These are phyloP conservation scores for Gaultheria prostrata DNA, from an alignment of 148 eudicot species.

Conservation along the genomic window DNA sequence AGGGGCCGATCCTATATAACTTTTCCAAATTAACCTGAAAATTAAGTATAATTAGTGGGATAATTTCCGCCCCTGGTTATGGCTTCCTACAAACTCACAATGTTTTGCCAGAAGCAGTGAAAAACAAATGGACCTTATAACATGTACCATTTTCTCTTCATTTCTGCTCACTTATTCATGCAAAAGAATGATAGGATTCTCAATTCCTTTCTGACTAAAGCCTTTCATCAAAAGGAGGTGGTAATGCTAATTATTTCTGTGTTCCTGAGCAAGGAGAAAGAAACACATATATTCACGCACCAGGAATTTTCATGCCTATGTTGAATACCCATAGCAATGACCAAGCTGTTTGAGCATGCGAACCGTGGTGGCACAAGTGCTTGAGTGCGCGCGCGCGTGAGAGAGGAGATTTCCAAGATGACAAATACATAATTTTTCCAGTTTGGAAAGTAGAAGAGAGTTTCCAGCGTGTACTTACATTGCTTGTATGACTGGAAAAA, in stretches of 20 bases:
- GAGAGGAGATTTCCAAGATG: not conserved
- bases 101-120: not conserved
- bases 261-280: not conserved
- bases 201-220: not conserved
- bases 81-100: not conserved
- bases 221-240: not conserved
- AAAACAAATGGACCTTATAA: constrained; percentile 1
- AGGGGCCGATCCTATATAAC: too few relatives aligned
- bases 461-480: constrained; percentile 20
- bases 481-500: constrained; percentile 24
- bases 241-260: not conserved
- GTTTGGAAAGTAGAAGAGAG: not conserved
- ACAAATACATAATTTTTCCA: not conserved
- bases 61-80: too few relatives aligned
- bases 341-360: not conserved
- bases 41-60: too few relatives aligned
- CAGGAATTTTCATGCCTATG: not conserved
- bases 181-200: not conserved
- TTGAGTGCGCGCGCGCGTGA: not conserved
- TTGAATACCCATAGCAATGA: not conserved
- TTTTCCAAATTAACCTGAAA: too few relatives aligned
- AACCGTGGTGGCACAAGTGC: not conserved
- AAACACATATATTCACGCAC: not conserved
- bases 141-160: not conserved
- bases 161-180: not conserved